Evolutionary conservation across 208 protist species (phyloP), one percentile per base, ranked within the genome.

Genomic region (Wallacemonas sp.): DNA sequence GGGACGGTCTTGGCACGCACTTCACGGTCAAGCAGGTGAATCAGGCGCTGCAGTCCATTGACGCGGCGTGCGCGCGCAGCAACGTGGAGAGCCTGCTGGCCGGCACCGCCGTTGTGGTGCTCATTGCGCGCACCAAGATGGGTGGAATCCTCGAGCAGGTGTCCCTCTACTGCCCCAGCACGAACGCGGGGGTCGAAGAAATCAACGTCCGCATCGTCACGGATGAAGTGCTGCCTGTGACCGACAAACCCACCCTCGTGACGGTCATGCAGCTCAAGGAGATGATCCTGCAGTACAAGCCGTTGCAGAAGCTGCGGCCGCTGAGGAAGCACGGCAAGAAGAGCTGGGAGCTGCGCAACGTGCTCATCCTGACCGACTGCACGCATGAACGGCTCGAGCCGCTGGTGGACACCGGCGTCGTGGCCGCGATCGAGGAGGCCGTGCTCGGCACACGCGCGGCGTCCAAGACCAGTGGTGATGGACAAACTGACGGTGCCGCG

Each of bases 221-320:
- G 19, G 90, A 96, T 52, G 90, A 96, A 61, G 61, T 93, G n/a
- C 70, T 93, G 9, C 87, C 90, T 2, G 80, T 91, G 16, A 69
- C 69, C 19, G 85, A 89, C 56, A 67, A 76, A 19, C 73, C 78
- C 11, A 80, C 84, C 29, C 63, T 94, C 16, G 69, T 96, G 41
- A 96, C 87, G 6, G 48, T 96, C 24, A 78, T 75, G 30, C 80
- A 93, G 81, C 77, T 96, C 19, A 92, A 91, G 69, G 75, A 80
- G 55, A 78, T 81, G 52, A 96, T 96, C 62, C 70, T 60, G 17
- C 60, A 73, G 30, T 92, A 90, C 68, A 76, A 74, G 33, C 90
- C 90, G 19, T 74, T 96, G 34, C 76, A 80, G 43, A 68, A 70
- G 24, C 76, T 94, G 16, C 76, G 69, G 24, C 54, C 75, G 41